Evolutionary conservation across 2,329 filamentous ascomycete genomes (phyloP), one percentile per base, ranked within the genome.

Genomic region (Aspergillus puulaauensis): DNA sequence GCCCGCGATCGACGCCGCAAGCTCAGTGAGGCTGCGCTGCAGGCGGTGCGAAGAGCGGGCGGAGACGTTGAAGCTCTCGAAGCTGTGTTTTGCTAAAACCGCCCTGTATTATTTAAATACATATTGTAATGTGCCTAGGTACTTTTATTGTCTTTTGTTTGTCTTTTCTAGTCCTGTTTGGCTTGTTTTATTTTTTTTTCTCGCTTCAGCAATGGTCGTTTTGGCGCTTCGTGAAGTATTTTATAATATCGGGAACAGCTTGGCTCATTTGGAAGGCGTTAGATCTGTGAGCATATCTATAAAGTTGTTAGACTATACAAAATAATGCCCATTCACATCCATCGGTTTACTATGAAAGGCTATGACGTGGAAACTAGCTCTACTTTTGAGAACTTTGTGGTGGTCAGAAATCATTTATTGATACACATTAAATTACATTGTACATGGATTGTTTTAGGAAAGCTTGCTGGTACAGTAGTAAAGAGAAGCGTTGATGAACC

Each of bases 1-100:
- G 91, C 91, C 2, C 81, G 84, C 53, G 93, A 97, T 69, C 87
- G 88, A 75, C 81, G 90, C 66, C 78, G 75, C 57, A 75, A 76
- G 62, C 60, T 78, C 35, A 74, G 73, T 50, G 75, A 77, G 57
- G 75, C 74, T 56, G 75, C 75, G 35, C 66, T 78, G 53, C 69
- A 73, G 50, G 77, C 77, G 47, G 76, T 80, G 45, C 71, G 72
- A 54, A 76, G 70, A 58, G 77, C 77, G 39, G 77, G 77, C 17
- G 77, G 77, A 19, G 77, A 80, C 59, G 75, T 79, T 47, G 74
- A 78, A 59, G 75, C 74, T 50, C 63, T 77, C 37, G 73, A 77
- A 57, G 74, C 74, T 57, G 73, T 75, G 14, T 59, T 78, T 31
- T 74, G 70, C 61, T 77, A 54, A 50, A 39, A 35, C 45, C 23